Conservation (phyloP, 2,329 filamentous ascomycete genomes). For the Claviceps capensis region DNA sequence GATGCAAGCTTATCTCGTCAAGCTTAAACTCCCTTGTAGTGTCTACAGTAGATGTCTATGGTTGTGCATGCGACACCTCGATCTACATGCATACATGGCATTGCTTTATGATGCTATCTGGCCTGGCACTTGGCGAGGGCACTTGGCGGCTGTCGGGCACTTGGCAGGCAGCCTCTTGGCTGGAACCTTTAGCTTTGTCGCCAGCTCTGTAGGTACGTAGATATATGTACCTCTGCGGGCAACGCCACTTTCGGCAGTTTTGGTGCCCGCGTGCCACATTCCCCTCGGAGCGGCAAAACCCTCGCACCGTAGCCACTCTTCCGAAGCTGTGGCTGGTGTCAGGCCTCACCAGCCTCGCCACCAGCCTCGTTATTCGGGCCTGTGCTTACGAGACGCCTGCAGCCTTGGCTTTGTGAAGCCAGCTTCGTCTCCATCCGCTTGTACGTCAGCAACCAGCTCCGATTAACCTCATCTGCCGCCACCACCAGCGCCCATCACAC, state of each 20-base stretch:
- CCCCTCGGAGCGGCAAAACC: conserved; percentile 9
- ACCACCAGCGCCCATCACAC: background rate
- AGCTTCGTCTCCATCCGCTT: conserved; percentile 8
- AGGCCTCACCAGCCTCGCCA: background rate
- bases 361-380: background rate
- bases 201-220: too few species aligned
- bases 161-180: too few species aligned
- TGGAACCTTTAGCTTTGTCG: too few species aligned
- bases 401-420: conserved; percentile 1
- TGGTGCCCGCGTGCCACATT: too few species aligned
- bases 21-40: too few species aligned
- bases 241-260: background rate
- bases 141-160: too few species aligned
- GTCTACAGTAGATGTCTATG: too few species aligned
- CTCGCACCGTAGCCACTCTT: conserved; percentile 4
- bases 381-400: conserved; percentile 14
- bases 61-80: too few species aligned
- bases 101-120: too few species aligned
- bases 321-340: background rate
- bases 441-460: background rate
- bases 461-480: background rate
- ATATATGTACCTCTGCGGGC: background rate
- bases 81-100: too few species aligned
- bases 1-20: too few species aligned
- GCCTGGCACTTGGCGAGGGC: too few species aligned